Evolutionary conservation across 345 rosid genomes (phyloP).

Genomic region (Corymbia maculata): DNA sequence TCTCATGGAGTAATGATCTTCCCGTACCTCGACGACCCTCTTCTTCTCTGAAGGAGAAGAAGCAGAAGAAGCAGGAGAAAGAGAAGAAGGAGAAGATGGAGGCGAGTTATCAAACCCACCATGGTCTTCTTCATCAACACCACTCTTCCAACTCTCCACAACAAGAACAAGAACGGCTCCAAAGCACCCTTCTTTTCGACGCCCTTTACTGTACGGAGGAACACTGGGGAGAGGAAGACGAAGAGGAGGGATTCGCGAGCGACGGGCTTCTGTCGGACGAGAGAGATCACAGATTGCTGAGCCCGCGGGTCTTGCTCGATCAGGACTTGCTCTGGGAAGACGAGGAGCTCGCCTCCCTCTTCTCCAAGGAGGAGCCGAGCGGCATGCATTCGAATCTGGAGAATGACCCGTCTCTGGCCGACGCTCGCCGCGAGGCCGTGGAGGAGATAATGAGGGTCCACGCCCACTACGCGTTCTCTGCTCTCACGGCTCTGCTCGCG

Average conservation of each 20-base stretch:
- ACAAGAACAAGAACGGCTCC: neutral
- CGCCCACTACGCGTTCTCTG: conserved; percentile 41
- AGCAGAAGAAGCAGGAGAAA: neutral
- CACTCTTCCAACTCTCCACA: neutral
- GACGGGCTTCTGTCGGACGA: neutral
- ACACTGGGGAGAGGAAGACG: conserved; percentile 19
- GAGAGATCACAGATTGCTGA: neutral
- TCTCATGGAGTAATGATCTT: neutral
- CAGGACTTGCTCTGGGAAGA: conserved; percentile 41
- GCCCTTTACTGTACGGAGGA: conserved; percentile 46
- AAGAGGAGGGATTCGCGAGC: neutral
- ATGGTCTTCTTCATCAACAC: neutral
- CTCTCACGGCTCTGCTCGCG: conserved; percentile 52
- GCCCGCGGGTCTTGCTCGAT: conserved; percentile 11
- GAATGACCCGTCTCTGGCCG: conserved; percentile 14
- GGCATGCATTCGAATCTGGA: conserved; percentile 7
- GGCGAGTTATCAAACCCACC: neutral
- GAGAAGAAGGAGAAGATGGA: neutral
- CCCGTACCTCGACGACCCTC: neutral
- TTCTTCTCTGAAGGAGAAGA: neutral
- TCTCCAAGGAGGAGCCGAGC: neutral
- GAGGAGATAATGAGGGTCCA: conserved; percentile 12
- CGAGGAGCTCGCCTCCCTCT: conserved; percentile 25
- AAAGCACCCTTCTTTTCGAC: conserved; percentile 1
- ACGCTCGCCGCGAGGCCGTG: conserved; percentile 42